Base-by-base conservation (phyloP, 768 basidiomycete genomes). In the Cytidiella melzeri region DNA sequence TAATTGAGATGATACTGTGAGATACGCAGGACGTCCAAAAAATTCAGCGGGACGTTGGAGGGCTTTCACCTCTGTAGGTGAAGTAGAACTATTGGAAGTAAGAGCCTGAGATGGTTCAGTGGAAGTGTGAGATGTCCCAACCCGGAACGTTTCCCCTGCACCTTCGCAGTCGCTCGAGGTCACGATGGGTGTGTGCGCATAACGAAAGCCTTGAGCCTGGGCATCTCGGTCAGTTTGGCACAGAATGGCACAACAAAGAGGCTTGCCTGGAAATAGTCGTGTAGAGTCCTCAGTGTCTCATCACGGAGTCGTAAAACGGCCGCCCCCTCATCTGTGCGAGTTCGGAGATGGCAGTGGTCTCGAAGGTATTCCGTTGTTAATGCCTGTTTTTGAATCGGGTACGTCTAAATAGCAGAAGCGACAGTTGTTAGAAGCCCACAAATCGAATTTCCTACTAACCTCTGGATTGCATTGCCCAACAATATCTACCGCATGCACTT, bases 111-210 rank as follows among this genome's bases (percentile, higher is more conserved):
- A 18, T 19, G 48, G 50, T 42, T 53, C 19, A 39, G 57, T 48
- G 3, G 64, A 25, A n/a, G 61, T 48, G 34, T 65, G 56, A 20
- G 74, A 56, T 41, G 75, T 69, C 1, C 74, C 70, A 25, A 95
- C 71, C 5, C 78, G 75, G 65, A 98, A 98, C 1, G 88, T 80
- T 66, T 98, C 94, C 18, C 96, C 95, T 5, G 87, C 94, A 11
- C 94, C 96, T 72, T 99, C 96, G 47, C 93, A 93, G 64, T 99
- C 96, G 57, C 82, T 92, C 13, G 81, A 80, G 0, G 95, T 97
- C 20, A 97, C 67, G 41, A 98, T 76, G 1, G 96, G 96, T 0
- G 93, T 87, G 59, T 96, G 84, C 12, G 77, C 76, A 60, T 87
- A 80, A 30, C 71, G 66, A 64, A 96, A 98, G 9, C 80, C 89